phyloP scores from a whole-genome alignment of 2,329 filamentous ascomycete species.

The Sporothrix phasma region DNA sequence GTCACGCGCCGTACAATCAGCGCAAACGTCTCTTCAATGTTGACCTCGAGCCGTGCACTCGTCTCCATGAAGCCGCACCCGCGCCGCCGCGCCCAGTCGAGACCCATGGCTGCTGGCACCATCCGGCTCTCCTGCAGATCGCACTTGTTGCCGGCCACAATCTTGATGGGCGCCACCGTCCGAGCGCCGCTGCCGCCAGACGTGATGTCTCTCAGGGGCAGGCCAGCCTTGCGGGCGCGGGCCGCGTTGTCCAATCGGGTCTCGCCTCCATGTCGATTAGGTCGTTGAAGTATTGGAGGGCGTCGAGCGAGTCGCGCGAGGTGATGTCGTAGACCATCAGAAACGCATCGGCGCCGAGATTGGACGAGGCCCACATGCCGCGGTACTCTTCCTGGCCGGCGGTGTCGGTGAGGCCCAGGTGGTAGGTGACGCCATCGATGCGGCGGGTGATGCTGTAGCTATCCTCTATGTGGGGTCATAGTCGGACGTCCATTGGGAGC shows the following conservation, averaged over 20 bases:
- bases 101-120: constrained; percentile 58
- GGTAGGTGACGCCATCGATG: constrained; percentile 72
- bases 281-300: constrained; percentile 69
- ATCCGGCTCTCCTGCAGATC: constrained; percentile 61
- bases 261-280: constrained; percentile 75
- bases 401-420: constrained; percentile 70
- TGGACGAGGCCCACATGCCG: constrained; percentile 72
- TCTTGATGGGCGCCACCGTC: constrained; percentile 64
- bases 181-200: constrained; percentile 26
- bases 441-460: constrained; percentile 73
- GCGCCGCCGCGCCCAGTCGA: constrained; percentile 65
- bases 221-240: constrained; percentile 38
- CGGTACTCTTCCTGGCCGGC: constrained; percentile 87
- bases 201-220: constrained; percentile 13
- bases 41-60: constrained; percentile 71
- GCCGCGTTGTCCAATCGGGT: constrained; percentile 53
- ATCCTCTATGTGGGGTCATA: constrained; percentile 75
- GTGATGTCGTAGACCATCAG: constrained; percentile 85
- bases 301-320: constrained; percentile 54
- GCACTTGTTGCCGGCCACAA: constrained; percentile 80
- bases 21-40: constrained; percentile 83
- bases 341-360: constrained; percentile 72
- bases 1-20: constrained; percentile 53
- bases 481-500: constrained; percentile 74
- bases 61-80: constrained; percentile 88